A percentile compares a stretch with the other conserved stretches of the same genome.
Evolutionary conservation across 495 filamentous ascomycete genomes (phyloP).

Genomic region (Rhypophila decipiens): DNA sequence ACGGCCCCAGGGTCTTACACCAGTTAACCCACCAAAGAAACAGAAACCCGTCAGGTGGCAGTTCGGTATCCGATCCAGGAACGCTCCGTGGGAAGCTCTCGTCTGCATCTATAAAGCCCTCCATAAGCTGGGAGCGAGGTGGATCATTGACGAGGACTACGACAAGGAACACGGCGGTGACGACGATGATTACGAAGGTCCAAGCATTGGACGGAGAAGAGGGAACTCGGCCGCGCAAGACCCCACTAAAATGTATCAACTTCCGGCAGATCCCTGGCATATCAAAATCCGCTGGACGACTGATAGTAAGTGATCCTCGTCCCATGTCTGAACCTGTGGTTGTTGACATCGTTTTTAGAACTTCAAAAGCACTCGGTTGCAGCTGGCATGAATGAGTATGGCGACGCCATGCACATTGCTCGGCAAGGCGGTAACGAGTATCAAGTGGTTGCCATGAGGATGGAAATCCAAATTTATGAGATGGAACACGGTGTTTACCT

Average conservation of each 20-base stretch:
- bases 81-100: slow-evolving; percentile 88
- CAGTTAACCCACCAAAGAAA: slow-evolving; percentile 57
- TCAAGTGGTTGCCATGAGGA: slow-evolving; percentile 69
- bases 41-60: slow-evolving; percentile 79
- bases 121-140: slow-evolving; percentile 76
- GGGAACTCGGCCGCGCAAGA: slow-evolving; percentile 17
- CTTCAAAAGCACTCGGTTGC: slow-evolving; percentile 31
- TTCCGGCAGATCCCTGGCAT: slow-evolving; percentile 93
- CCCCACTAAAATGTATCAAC: slow-evolving; percentile 50
- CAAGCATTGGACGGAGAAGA: slow-evolving; percentile 10
- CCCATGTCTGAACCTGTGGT: background rate
- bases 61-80: slow-evolving; percentile 91
- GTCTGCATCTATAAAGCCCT: slow-evolving; percentile 90
- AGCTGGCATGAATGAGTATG: slow-evolving; percentile 26
- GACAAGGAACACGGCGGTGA: slow-evolving; percentile 29
- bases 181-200: slow-evolving; percentile 13
- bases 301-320: slow-evolving; percentile 53
- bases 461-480: slow-evolving; percentile 95
- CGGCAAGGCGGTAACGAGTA: slow-evolving; percentile 36
- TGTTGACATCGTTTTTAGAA: slow-evolving; percentile 19
- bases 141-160: slow-evolving; percentile 59
- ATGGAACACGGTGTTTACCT: slow-evolving; percentile 90
- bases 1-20: slow-evolving; percentile 60
- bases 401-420: slow-evolving; percentile 26
- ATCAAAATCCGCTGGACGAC: slow-evolving; percentile 85